Conservation (phyloP, 2,329 filamentous ascomycete genomes). For the Aspergillus sp. region DNA sequence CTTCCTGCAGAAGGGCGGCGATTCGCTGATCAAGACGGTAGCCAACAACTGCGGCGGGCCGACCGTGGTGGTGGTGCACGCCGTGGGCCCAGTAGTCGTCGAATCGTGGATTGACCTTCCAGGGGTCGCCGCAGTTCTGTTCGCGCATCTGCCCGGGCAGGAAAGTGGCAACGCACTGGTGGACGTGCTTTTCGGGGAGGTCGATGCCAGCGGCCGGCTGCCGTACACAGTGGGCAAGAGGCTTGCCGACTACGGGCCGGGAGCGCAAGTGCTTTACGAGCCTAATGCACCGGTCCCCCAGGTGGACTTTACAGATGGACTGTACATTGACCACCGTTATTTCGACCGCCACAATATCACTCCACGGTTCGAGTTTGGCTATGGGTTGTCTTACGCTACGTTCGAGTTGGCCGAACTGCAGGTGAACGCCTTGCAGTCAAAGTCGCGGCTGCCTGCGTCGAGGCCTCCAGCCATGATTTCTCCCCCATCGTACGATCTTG, state of each 20-base stretch:
- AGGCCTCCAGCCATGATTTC: conserved; percentile 43
- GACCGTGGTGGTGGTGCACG: conserved; percentile 83
- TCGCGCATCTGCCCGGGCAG: conserved; percentile 84
- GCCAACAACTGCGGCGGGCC: conserved; percentile 62
- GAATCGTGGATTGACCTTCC: conserved; percentile 79
- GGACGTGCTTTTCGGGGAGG: conserved; percentile 76
- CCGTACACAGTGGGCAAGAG: conserved; percentile 83
- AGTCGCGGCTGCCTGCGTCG: conserved; percentile 50
- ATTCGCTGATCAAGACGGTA: conserved; percentile 71
- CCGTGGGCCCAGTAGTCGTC: conserved; percentile 78
- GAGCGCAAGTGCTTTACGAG: conserved; percentile 68
- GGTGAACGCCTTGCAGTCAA: conserved; percentile 52
- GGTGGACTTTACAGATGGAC: conserved; percentile 78
- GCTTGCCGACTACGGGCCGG: conserved; percentile 74
- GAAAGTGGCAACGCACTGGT: conserved; percentile 81
- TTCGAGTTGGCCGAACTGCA: conserved; percentile 64
- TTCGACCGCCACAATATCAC: conserved; percentile 75
- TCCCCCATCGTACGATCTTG: conserved; percentile 59
- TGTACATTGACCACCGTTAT: conserved; percentile 87
- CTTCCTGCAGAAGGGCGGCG: conserved; percentile 73
- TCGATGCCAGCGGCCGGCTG: conserved; percentile 77
- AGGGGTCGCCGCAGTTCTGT: conserved; percentile 74
- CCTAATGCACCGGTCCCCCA: conserved; percentile 73
- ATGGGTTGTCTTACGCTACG: conserved; percentile 77
- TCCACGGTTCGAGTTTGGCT: conserved; percentile 84